Base-by-base conservation (phyloP, 331 rosid species). In the Quercus lobata region DNA sequence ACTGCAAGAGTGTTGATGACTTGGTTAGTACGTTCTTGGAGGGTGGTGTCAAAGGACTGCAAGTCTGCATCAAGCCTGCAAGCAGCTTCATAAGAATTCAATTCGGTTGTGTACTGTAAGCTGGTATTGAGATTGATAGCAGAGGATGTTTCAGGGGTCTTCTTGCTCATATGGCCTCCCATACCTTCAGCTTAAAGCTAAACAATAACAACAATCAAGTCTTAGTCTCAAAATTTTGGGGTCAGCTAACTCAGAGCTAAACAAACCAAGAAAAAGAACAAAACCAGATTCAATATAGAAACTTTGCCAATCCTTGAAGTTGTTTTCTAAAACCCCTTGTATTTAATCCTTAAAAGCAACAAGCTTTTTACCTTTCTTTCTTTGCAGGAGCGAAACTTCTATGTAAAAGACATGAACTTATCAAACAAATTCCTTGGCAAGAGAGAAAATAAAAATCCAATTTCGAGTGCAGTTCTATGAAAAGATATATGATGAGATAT, bases 91-190 rank as follows among this genome's bases (percentile, higher is more conserved):
- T 90, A 94, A 1, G 97, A 88, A 60, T 84, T 87, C 88, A 94
- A 79, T 35, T 94, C 92, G 19, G 89, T 84, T 21, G 84, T 80
- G 88, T 89, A 95, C 3, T 86, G 92, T 71, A 87, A 60, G 62
- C 86, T 85, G 0, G 86, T 46, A 71, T 69, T 52, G 44, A 87
- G 25, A 35, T 85, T 87, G 29, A 80, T 60, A 11, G 94, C 73
- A 46, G 88, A 52, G 0, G 94, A 80, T 1, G 85, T 75, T 77
- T 83, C 91, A 58, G 84, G 79, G 21, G 35, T 68, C 86, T 79
- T 92, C 85, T 90, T 93, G 97, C 97, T 93, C 84, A 89, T 69
- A 82, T 88, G 90, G 86, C 83, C 72, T 63, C 99, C 99, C 99
- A 95, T 95, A 71, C 78, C 91, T 78, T 78, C 70, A 34, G 71